Base-by-base conservation (phyloP, 2,329 filamentous ascomycete species). In the Zymoseptoria pseudotritici region DNA sequence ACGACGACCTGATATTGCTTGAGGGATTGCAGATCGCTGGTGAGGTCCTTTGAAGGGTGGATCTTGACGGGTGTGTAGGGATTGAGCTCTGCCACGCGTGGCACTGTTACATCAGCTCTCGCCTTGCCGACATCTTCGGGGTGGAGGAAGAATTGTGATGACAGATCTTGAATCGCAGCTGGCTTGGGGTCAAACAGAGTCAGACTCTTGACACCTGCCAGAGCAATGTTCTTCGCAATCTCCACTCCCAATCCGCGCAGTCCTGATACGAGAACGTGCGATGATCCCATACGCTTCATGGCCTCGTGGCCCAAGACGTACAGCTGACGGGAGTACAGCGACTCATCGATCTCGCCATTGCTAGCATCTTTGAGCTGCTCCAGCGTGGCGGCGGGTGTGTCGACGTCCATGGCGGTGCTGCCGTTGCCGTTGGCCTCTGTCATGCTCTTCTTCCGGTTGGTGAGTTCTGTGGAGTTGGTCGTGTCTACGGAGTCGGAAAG, bases 211-310 rank as follows among this genome's bases (percentile, higher is more conserved):
- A 99, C 94, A 74, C 94, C 94, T 69, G 94, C 94, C 69, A 99
- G 87, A 61, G 94, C 94, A 71, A 99, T 91, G 72, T 99, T 99
- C 83, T 99, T 99, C 72, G 94, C 93, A 70, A 99, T 94, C 78
- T 99, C 94, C 58, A 97, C 93, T 79, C 94, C 94, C 50, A 99
- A 84, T 56, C 94, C 94, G 75, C 94, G 93, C 67, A 97, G 80
- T 65, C 94, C 94, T 63, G 93, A 89, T 59, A 99, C 83, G 57
- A 99, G 88, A 61, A 99, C 85, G 73, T 97, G 95, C 58, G 94
- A 97, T 63, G 91, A 90, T 71, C 92, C 86, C 94, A 99, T 99
- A 71, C 94, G 91, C 83, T 96, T 97, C 94, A 99, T 99, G 66
- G 94, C 86, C 75, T 88, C 86, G 72, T 88, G 86, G 58, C 94